Evolutionary conservation across 2,329 filamentous ascomycete species (phyloP).

Genomic region (Zasmidium citrigriseum): DNA sequence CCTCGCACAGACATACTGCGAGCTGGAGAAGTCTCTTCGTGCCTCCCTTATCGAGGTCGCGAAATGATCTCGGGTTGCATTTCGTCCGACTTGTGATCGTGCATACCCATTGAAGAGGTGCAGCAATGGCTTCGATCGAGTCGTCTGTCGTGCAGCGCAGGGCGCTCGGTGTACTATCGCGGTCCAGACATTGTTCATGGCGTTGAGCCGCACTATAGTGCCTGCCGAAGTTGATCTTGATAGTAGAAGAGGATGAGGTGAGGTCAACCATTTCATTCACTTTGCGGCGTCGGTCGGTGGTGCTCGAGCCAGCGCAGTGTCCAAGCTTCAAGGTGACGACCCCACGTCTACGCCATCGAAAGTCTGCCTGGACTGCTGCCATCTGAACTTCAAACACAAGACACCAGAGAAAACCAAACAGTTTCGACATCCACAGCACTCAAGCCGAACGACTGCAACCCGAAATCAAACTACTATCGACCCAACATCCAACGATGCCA

Average conservation of each 20-base stretch:
- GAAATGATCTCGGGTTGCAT: neutral
- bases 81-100: neutral
- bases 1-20: neutral
- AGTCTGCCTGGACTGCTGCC: neutral
- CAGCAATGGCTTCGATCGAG: conserved; percentile 25
- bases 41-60: neutral
- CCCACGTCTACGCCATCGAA: neutral
- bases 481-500: neutral
- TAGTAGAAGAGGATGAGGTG: too few species aligned
- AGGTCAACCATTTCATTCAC: neutral
- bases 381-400: too few species aligned
- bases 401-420: too few species aligned
- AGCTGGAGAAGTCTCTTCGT: neutral
- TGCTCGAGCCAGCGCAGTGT: conserved; percentile 20
- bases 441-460: too few species aligned
- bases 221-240: neutral
- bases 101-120: conserved; percentile 33
- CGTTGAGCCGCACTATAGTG: neutral
- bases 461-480: neutral
- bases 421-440: too few species aligned
- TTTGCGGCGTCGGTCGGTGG: conserved; percentile 19
- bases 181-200: conserved; percentile 37
- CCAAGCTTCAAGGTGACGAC: neutral
- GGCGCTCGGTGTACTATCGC: conserved; percentile 31
- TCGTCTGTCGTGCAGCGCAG: conserved; percentile 19